These are phyloP conservation scores for Neofusicoccum parvum DNA, from an alignment of 2,329 filamentous ascomycete genomes.

Conservation along the genomic window DNA sequence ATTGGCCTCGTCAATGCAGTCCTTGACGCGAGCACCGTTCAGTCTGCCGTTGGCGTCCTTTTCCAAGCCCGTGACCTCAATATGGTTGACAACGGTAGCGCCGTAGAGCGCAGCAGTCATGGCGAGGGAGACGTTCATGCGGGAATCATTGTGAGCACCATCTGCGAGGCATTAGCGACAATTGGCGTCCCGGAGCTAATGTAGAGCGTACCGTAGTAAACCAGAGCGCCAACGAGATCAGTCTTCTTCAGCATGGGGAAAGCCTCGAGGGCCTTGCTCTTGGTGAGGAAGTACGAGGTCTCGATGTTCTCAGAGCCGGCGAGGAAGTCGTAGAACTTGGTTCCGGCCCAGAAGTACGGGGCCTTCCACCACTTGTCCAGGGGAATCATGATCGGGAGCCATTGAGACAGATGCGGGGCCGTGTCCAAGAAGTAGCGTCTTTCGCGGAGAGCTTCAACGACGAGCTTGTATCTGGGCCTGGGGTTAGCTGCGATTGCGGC, in stretches of 20 bases:
- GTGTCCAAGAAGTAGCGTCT: slow-evolving; percentile 82
- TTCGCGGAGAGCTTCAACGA: slow-evolving; percentile 80
- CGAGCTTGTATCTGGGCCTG: slow-evolving; percentile 60
- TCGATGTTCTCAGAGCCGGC: slow-evolving; percentile 87
- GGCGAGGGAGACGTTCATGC: slow-evolving; percentile 87
- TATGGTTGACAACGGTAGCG: slow-evolving; percentile 78
- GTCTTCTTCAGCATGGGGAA: slow-evolving; percentile 88
- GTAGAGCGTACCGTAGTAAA: slow-evolving; percentile 69
- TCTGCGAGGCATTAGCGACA: slow-evolving; percentile 52
- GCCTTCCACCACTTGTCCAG: slow-evolving; percentile 83
- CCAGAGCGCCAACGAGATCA: slow-evolving; percentile 76
- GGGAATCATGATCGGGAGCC: slow-evolving; percentile 82
- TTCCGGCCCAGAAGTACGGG: slow-evolving; percentile 76
- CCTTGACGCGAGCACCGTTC: slow-evolving; percentile 72
- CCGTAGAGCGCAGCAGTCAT: slow-evolving; percentile 90
- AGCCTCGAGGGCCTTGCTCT: slow-evolving; percentile 81
- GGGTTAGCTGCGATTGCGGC: background rate
- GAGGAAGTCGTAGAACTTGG: slow-evolving; percentile 82
- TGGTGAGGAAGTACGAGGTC: slow-evolving; percentile 84
- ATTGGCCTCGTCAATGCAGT: slow-evolving; percentile 67
- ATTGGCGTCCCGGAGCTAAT: background rate
- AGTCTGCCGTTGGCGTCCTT: slow-evolving; percentile 74
- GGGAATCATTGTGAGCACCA: slow-evolving; percentile 87
- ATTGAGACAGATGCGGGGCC: slow-evolving; percentile 77
- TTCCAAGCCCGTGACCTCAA: slow-evolving; percentile 75